phyloP scores from a whole-genome alignment of 768 basidiomycete genomes.

The Mycena rebaudengoi region DNA sequence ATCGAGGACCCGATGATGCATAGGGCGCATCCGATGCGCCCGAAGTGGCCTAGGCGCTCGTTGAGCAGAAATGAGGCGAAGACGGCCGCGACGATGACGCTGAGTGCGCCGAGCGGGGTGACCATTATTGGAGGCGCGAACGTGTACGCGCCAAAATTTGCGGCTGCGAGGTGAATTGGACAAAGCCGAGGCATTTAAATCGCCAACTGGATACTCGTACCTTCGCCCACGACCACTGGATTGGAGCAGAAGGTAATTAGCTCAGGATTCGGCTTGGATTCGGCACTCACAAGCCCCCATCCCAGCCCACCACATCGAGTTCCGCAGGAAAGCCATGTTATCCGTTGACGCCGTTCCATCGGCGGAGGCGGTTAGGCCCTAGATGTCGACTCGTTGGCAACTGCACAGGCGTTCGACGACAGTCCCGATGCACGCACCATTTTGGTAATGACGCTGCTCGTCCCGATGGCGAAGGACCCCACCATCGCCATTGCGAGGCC shows the following conservation, averaged over 20 bases:
- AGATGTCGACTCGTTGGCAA: neutral
- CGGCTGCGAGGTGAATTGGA: conserved; percentile 50
- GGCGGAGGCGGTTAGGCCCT: conserved; percentile 92
- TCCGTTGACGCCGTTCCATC: conserved; percentile 69
- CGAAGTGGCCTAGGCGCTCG: conserved; percentile 94
- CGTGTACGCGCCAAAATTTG: conserved; percentile 95
- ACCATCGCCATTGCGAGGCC: conserved; percentile 7
- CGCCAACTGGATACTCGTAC: conserved; percentile 49
- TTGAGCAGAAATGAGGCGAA: conserved; percentile 91
- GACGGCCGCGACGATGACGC: conserved; percentile 85
- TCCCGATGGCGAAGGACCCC: conserved; percentile 69
- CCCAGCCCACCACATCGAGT: conserved; percentile 97
- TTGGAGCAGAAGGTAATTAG: neutral
- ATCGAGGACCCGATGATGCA: conserved; percentile 90
- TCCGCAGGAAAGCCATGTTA: conserved; percentile 83
- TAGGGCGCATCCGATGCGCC: conserved; percentile 83
- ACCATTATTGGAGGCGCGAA: conserved; percentile 98
- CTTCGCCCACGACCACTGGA: conserved; percentile 91
- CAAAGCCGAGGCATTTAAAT: neutral
- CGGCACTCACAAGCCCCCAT: conserved; percentile 82
- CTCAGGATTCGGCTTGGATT: neutral
- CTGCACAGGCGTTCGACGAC: neutral
- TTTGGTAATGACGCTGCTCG: conserved; percentile 99
- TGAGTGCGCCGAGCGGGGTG: conserved; percentile 92
- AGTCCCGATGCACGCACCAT: conserved; percentile 67